These are phyloP conservation scores for Holtermannia corniformis DNA, from an alignment of 768 basidiomycete genomes.

Conservation along the genomic window DNA sequence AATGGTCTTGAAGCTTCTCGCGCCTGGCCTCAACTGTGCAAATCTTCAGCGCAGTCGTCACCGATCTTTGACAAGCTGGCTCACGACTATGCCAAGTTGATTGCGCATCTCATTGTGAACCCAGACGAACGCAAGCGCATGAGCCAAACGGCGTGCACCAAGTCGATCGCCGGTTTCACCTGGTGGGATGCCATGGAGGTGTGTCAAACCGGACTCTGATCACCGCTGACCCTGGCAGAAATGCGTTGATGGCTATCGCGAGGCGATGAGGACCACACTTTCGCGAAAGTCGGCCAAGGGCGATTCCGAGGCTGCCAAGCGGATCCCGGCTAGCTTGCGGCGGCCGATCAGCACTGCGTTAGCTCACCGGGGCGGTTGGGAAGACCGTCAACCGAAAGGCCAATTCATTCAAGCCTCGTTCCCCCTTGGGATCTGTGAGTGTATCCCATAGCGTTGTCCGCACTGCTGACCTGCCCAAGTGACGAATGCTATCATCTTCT, in stretches of 20 bases:
- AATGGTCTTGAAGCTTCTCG: background rate
- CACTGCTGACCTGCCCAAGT: background rate
- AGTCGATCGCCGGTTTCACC: slow-evolving; percentile 37
- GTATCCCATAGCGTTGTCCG: background rate
- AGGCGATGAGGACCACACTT: slow-evolving; percentile 24
- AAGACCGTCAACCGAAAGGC: background rate
- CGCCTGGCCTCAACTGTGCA: slow-evolving; percentile 16
- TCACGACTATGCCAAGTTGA: slow-evolving; percentile 25
- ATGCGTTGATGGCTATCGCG: slow-evolving; percentile 41
- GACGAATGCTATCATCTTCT: background rate
- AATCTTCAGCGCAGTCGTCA: slow-evolving; percentile 10
- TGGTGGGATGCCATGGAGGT: slow-evolving; percentile 44
- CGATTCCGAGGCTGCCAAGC: background rate
- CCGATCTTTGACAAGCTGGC: slow-evolving; percentile 16
- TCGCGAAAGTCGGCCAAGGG: no score
- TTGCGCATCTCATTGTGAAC: slow-evolving; percentile 18
- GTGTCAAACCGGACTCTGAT: background rate
- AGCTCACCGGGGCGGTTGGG: background rate
- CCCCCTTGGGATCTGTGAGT: background rate
- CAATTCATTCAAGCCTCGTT: background rate
- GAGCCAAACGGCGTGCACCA: slow-evolving; percentile 24
- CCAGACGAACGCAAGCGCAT: slow-evolving; percentile 17
- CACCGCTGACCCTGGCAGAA: slow-evolving; percentile 12
- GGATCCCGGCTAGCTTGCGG: background rate
- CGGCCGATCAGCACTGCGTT: background rate